Base-by-base conservation (phyloP, 805 yeast species). In the Ogataea haglerorum region DNA sequence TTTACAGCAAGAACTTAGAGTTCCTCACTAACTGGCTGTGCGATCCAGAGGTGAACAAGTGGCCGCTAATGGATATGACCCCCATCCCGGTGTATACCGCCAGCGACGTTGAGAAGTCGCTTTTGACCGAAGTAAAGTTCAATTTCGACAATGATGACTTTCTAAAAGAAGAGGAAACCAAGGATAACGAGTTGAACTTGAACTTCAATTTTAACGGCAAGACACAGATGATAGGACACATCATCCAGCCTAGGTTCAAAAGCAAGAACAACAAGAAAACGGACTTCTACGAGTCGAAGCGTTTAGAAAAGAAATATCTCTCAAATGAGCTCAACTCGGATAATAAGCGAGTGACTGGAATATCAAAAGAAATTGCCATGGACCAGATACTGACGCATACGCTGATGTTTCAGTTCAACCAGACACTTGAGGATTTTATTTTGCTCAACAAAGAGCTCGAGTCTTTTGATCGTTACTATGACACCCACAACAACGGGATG, bases 51-150 rank as follows among this genome's bases (percentile, higher is more conserved):
- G 43, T 49, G 13, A 40, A 45, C 5, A 68, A 74, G 6, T 89
- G 95, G 95, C 91, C 90, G 3, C 64, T 89, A 30, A 93, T 95
- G 0, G 86, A 83, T 34, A 65, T 85, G 46, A 74, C 87, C 2
- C 57, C 69, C 2, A 76, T 88, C 5, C 79, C 82, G 2, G 68
- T 69, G 29, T 88, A 77, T 53, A 73, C 74, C 3, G 72, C 90
- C 1, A 67, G 68, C 47, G 96, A 89, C 58, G 95, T 89, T 15
- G 96, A 89, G 56, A 73, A 76, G 52, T 82, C 93, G 0, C 61
- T 85, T 42, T 62, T 85, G 36, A 80, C 87, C 1, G 95, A 85
- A 56, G 91, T 85, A 3, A 77, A 73, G 38, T 83, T 76, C 57
- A 80, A 75, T 44, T 75, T 77, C 28, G 74, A 75, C 46, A 76